Conservation (phyloP, 2,329 filamentous ascomycete genomes). For the Sordariomycetes sp. region DNA sequence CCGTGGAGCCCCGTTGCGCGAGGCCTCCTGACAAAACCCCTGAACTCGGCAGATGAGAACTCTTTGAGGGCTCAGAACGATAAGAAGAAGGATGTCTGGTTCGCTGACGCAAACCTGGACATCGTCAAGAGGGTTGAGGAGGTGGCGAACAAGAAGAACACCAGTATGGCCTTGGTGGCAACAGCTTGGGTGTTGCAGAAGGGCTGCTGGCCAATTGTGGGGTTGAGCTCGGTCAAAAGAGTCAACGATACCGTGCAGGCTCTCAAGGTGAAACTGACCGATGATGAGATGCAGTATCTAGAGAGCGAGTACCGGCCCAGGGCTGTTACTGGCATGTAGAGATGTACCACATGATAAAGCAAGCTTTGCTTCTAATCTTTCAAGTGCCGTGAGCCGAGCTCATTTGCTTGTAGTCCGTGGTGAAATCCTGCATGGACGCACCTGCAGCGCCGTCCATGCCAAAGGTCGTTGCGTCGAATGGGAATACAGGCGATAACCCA, state of each 20-base stretch:
- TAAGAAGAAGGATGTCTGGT: conserved; percentile 10
- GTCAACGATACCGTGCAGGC: conserved; percentile 50
- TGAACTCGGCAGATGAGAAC: too few relatives aligned
- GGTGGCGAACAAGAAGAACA: conserved; percentile 44
- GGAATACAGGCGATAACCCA: conserved; percentile 17
- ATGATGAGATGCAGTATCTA: conserved; percentile 51
- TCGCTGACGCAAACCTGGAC: conserved; percentile 16
- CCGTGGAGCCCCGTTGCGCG: conserved; percentile 20
- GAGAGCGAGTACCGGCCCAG: conserved; percentile 54
- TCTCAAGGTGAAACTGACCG: conserved; percentile 35
- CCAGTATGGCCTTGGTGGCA: conserved; percentile 56
- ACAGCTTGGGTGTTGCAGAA: conserved; percentile 52
- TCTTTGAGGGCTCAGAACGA: conserved; percentile 6
- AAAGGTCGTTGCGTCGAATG: too few relatives aligned
- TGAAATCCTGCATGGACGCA: too few relatives aligned
- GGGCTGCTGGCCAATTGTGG: conserved; percentile 50
- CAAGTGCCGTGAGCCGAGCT: too few relatives aligned
- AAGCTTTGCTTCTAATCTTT: too few relatives aligned
- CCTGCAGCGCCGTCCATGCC: too few relatives aligned
- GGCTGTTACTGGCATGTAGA: too few relatives aligned
- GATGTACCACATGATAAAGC: too few relatives aligned
- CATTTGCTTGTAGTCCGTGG: too few relatives aligned
- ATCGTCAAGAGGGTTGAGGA: conserved; percentile 43
- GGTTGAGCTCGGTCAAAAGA: conserved; percentile 47
- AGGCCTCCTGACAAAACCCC: conserved; percentile 18